Evolutionary conservation across 192 early-diverging fungal species (phyloP).

Genomic region (Gorgonomyces haynaldii): DNA sequence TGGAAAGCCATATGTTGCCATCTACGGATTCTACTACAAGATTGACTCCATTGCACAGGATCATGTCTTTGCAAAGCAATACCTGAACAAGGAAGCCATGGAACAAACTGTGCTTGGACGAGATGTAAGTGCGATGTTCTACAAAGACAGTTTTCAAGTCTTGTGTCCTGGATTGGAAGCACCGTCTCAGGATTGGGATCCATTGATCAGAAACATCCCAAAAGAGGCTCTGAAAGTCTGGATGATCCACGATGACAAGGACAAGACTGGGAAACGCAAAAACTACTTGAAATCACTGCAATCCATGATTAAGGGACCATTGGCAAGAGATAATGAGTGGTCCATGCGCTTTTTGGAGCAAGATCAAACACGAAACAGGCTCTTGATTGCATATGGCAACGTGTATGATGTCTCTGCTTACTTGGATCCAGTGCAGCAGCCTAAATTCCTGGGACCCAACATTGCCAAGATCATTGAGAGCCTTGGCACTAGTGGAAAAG

Average conservation of each 20-base stretch:
- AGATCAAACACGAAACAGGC: constrained; percentile 9
- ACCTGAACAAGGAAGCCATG: constrained; percentile 9
- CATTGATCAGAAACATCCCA: constrained; percentile 8
- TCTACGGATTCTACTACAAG: constrained; percentile 27
- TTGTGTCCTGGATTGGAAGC: constrained; percentile 16
- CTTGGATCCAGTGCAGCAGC: neutral
- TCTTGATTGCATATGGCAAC: constrained; percentile 24
- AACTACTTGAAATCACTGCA: constrained; percentile 4
- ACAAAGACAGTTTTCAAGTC: no score
- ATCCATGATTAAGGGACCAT: constrained; percentile 12
- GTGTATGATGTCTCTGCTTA: constrained; percentile 29
- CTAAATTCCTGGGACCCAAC: constrained; percentile 11
- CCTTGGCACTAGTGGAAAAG: neutral
- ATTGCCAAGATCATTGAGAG: constrained; percentile 8
- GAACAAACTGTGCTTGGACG: constrained; percentile 13
- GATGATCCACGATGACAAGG: neutral
- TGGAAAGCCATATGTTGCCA: constrained; percentile 21
- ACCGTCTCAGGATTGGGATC: constrained; percentile 24
- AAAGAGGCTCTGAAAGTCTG: constrained; percentile 4
- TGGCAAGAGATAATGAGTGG: constrained; percentile 12
- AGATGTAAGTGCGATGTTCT: constrained; percentile 26
- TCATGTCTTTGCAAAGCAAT: constrained; percentile 9
- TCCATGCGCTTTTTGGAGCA: constrained; percentile 3
- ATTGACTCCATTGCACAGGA: no score
- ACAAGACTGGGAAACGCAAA: constrained; percentile 2